Conservation (phyloP, 2,329 filamentous ascomycete species). For the Emergomyces pasteurianus region DNA sequence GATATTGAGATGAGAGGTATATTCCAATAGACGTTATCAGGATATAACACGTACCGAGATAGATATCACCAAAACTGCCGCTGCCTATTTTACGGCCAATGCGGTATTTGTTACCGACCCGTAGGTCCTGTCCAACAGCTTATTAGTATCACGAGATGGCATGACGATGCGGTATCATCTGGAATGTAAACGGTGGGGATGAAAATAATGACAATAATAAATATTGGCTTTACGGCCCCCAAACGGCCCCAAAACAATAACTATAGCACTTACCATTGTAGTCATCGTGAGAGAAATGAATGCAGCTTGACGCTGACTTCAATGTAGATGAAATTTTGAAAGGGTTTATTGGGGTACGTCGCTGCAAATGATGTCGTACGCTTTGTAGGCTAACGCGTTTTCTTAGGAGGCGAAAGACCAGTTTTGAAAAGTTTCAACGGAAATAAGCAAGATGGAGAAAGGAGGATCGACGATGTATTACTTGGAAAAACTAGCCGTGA, state of each 20-base stretch:
- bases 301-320: slow-evolving; percentile 12
- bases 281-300: slow-evolving; percentile 41
- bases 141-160: background rate
- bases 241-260: background rate
- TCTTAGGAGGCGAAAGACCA: background rate
- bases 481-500: background rate
- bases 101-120: slow-evolving; percentile 98
- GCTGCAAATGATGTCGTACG: background rate
- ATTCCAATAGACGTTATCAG: slow-evolving; percentile 11
- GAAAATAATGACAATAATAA: background rate
- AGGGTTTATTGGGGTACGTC: background rate
- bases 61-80: slow-evolving; percentile 96
- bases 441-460: background rate
- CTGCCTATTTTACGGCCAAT: slow-evolving; percentile 99
- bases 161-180: slow-evolving; percentile 11
- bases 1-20: slow-evolving; percentile 2
- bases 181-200: slow-evolving; percentile 1
- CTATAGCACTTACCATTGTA: slow-evolving; percentile 44
- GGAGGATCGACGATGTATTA: background rate
- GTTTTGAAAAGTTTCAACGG: background rate
- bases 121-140: slow-evolving; percentile 62
- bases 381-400: background rate
- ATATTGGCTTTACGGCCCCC: too few relatives aligned
- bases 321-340: background rate
- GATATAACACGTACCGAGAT: slow-evolving; percentile 51